A percentile compares a stretch with the other conserved stretches of the same genome.
Evolutionary conservation across 495 filamentous ascomycete species (phyloP).

Genomic region (Niebla homalea): DNA sequence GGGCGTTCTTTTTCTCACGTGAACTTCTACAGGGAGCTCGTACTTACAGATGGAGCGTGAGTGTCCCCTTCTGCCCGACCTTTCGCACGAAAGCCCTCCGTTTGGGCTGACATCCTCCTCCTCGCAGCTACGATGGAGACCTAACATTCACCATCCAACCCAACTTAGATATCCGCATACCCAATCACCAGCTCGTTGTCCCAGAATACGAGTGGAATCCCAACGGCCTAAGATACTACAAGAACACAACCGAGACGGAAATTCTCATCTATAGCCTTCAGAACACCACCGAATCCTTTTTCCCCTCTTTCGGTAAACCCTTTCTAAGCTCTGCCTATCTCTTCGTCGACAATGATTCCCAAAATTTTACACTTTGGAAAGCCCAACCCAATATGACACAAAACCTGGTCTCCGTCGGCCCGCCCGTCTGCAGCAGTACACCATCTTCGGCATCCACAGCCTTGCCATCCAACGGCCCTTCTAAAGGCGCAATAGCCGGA

Average conservation of each 20-base stretch:
- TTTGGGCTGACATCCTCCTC: neutral
- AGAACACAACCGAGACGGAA: constrained; percentile 11
- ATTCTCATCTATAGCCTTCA: constrained; percentile 19
- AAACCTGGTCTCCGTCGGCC: constrained; percentile 2
- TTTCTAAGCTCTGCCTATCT: constrained; percentile 31
- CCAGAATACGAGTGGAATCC: constrained; percentile 17
- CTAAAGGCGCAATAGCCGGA: constrained; percentile 7
- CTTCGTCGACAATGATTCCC: constrained; percentile 20
- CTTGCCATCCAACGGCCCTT: neutral
- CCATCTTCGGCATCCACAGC: neutral
- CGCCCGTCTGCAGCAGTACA: neutral
- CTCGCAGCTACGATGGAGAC: constrained; percentile 15
- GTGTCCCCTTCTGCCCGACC: neutral
- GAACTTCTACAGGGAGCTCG: constrained; percentile 11
- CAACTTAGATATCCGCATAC: constrained; percentile 15
- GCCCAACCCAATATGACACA: neutral
- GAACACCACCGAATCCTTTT: constrained; percentile 13
- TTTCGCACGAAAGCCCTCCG: neutral
- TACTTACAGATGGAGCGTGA: constrained; percentile 4
- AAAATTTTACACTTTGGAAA: constrained; percentile 8
- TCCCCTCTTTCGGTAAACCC: constrained; percentile 22
- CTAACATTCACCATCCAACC: constrained; percentile 14
- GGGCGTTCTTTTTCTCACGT: constrained; percentile 10
- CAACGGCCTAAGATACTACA: constrained; percentile 15
- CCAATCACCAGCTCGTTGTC: constrained; percentile 26